Percentiles rank a stretch among this genome's conserved stretches.
Conservation (phyloP, 352 stramenopile species). For the Pythium dissimile region DNA sequence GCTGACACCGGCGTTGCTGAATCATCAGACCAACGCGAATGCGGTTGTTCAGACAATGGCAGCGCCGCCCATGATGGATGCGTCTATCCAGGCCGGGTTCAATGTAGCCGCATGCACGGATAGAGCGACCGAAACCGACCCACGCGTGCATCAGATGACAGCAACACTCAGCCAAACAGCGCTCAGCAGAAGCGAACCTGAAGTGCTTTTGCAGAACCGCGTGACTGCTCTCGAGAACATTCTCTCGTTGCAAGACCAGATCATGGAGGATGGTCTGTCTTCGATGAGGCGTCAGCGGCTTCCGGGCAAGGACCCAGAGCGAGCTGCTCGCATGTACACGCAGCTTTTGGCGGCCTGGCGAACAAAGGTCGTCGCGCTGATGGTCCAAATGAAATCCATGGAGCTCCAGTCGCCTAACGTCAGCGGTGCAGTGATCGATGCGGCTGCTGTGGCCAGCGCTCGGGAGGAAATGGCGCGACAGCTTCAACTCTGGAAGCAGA, state of each 20-base stretch:
- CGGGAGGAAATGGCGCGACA: slow-evolving; percentile 23
- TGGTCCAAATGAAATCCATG: slow-evolving; percentile 47
- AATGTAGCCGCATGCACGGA: neutral
- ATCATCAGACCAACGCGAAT: too few species aligned
- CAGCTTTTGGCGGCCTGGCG: slow-evolving; percentile 45
- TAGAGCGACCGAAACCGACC: too few species aligned
- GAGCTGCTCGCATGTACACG: slow-evolving; percentile 28
- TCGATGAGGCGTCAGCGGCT: slow-evolving; percentile 16
- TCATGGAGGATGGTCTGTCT: slow-evolving; percentile 33
- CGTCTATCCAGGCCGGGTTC: neutral
- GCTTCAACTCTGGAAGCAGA: slow-evolving; percentile 51
- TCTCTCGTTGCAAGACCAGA: slow-evolving; percentile 54
- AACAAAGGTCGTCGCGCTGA: slow-evolving; percentile 49
- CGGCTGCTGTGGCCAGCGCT: neutral
- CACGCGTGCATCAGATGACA: too few species aligned
- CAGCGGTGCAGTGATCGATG: neutral
- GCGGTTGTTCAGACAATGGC: too few species aligned
- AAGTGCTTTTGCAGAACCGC: slow-evolving; percentile 37
- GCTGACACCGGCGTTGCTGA: slow-evolving; percentile 14
- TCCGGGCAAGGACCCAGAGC: slow-evolving; percentile 12
- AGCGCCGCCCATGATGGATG: too few species aligned
- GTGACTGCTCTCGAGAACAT: slow-evolving; percentile 54
- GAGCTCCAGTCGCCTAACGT: slow-evolving; percentile 20
- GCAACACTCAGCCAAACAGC: neutral
- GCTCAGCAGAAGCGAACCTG: slow-evolving; percentile 1